A percentile compares a stretch with the other conserved stretches of the same genome.
These are phyloP conservation scores for Lichtheimia corymbifera DNA, from an alignment of 371 early-diverging fungal genomes.

Conservation along the genomic window DNA sequence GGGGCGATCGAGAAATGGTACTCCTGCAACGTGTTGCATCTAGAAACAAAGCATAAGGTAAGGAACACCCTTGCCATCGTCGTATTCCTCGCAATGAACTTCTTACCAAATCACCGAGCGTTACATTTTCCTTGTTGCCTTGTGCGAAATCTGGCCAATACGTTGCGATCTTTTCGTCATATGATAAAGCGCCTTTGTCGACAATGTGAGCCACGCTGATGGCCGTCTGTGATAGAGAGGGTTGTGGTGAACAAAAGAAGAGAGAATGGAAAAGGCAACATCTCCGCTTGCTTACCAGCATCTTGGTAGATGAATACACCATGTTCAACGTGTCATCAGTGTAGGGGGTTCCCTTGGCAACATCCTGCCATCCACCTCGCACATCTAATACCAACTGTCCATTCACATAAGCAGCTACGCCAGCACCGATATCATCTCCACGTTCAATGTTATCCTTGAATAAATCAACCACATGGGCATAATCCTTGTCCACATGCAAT, in stretches of 20 bases:
- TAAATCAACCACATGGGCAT: slow-evolving; percentile 24
- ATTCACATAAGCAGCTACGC: slow-evolving; percentile 55
- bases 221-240: slow-evolving; percentile 22
- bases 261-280: slow-evolving; percentile 1
- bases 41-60: background rate
- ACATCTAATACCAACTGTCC: slow-evolving; percentile 62
- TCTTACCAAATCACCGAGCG: slow-evolving; percentile 52
- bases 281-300: slow-evolving; percentile 35
- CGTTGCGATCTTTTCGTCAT: slow-evolving; percentile 52
- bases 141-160: slow-evolving; percentile 84
- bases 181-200: slow-evolving; percentile 56
- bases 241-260: background rate
- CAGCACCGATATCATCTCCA: slow-evolving; percentile 55
- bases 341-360: slow-evolving; percentile 38
- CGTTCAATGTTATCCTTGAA: slow-evolving; percentile 34
- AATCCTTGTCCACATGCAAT: slow-evolving; percentile 29
- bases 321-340: slow-evolving; percentile 59
- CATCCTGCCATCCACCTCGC: slow-evolving; percentile 65
- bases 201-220: slow-evolving; percentile 66
- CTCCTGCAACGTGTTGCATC: slow-evolving; percentile 69
- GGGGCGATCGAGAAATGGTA: slow-evolving; percentile 54
- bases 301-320: slow-evolving; percentile 70
- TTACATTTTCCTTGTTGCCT: slow-evolving; percentile 74
- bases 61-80: background rate
- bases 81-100: background rate